Conservation (phyloP, 495 filamentous ascomycete species). For the Podospora sp. region DNA sequence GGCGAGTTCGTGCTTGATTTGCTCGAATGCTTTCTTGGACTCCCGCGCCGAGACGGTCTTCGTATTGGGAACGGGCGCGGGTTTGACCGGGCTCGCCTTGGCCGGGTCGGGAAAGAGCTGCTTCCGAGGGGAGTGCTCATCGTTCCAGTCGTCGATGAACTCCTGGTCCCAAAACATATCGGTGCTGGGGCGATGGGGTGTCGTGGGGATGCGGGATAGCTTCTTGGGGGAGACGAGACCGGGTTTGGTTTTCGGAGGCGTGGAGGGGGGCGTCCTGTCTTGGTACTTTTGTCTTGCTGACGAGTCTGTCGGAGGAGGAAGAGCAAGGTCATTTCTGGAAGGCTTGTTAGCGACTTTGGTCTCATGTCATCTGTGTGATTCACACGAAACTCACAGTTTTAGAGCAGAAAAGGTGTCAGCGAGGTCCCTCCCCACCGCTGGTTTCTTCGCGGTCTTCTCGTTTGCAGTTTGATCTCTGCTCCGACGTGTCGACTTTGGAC, state of each 20-base stretch:
- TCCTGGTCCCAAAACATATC: slow-evolving; percentile 84
- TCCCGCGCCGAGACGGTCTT: slow-evolving; percentile 24
- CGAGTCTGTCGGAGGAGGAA: neutral
- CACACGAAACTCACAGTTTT: slow-evolving; percentile 21
- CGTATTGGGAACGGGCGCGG: slow-evolving; percentile 56
- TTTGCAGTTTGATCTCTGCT: neutral
- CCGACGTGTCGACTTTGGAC: neutral
- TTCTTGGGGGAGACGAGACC: slow-evolving; percentile 44
- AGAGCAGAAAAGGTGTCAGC: slow-evolving; percentile 31
- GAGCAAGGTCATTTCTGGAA: slow-evolving; percentile 15
- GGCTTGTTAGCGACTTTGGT: neutral
- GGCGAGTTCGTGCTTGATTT: slow-evolving; percentile 66
- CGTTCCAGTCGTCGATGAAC: slow-evolving; percentile 78
- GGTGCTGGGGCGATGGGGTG: slow-evolving; percentile 62
- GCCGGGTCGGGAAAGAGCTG: slow-evolving; percentile 38
- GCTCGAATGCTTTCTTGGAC: slow-evolving; percentile 67
- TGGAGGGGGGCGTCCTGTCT: slow-evolving; percentile 26
- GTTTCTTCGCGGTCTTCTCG: neutral
- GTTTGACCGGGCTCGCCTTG: slow-evolving; percentile 28
- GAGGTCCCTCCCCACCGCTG: slow-evolving; percentile 21
- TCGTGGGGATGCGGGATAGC: slow-evolving; percentile 39
- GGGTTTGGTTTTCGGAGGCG: slow-evolving; percentile 34
- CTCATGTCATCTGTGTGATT: neutral
- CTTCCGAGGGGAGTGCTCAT: slow-evolving; percentile 72
- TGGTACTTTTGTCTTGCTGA: neutral